Evolutionary conservation across 345 rosid species (phyloP).

Genomic region (Pistacia vera): DNA sequence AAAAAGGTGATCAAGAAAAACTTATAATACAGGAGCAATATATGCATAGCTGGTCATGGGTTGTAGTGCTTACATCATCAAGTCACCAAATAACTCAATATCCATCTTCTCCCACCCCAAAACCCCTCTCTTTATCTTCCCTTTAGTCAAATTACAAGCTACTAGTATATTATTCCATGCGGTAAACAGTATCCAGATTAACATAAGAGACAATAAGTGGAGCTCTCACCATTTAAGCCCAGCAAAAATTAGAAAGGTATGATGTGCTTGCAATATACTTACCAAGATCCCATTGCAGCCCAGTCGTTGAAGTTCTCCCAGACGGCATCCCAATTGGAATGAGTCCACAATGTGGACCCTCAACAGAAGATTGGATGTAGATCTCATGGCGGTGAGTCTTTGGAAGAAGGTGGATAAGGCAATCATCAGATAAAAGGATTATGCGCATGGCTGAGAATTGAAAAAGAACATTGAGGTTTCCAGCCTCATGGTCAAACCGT

Average conservation of each 20-base stretch:
- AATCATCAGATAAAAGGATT: slow-evolving; percentile 73
- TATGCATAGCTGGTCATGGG: not conserved
- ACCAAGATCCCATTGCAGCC: slow-evolving; percentile 93
- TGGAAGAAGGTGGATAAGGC: slow-evolving; percentile 83
- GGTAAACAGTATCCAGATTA: not conserved
- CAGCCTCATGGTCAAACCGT: slow-evolving; percentile 93
- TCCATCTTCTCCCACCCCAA: not conserved
- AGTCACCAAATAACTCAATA: too few species aligned
- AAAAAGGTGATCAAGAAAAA: not conserved
- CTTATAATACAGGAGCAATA: not conserved
- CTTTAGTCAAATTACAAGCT: slow-evolving; percentile 3
- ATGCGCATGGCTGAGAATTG: slow-evolving; percentile 56
- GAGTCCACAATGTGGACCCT: slow-evolving; percentile 95
- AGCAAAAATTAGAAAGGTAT: not conserved
- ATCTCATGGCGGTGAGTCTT: slow-evolving; percentile 66
- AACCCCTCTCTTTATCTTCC: not conserved
- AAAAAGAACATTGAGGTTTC: slow-evolving; percentile 78
- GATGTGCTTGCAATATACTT: slow-evolving; percentile 31
- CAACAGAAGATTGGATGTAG: slow-evolving; percentile 50
- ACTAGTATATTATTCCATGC: not conserved
- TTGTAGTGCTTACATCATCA: not conserved
- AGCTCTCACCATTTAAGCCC: slow-evolving; percentile 1
- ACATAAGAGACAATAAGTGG: not conserved
- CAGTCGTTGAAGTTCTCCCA: slow-evolving; percentile 70
- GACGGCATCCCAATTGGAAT: slow-evolving; percentile 82